Evolutionary conservation across 2,329 filamentous ascomycete species (phyloP).

Genomic region (Daldinia sp.): DNA sequence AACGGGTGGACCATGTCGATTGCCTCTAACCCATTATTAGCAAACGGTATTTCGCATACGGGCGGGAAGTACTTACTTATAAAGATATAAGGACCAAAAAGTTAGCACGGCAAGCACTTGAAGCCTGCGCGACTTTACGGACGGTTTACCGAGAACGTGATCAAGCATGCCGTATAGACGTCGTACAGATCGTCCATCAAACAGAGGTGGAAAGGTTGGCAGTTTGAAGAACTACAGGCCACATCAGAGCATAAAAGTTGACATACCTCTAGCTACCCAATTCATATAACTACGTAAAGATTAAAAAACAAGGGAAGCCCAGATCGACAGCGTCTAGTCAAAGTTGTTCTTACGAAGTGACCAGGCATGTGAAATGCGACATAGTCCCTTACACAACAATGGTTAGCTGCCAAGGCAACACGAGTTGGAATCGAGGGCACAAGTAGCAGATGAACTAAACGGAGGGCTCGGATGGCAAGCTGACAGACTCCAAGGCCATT

Average conservation of each 20-base stretch:
- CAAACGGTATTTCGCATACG: conserved; percentile 27
- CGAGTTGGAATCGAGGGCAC: conserved; percentile 13
- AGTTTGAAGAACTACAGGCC: background rate
- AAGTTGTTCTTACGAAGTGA: conserved; percentile 21
- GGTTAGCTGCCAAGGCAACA: conserved; percentile 16
- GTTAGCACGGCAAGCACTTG: conserved; percentile 92
- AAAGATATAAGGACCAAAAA: conserved; percentile 90
- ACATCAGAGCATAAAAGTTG: conserved; percentile 20
- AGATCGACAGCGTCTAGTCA: conserved; percentile 8
- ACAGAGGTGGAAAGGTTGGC: conserved; percentile 1
- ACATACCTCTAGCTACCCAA: background rate
- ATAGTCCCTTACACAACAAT: conserved; percentile 10
- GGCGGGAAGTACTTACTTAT: conserved; percentile 65
- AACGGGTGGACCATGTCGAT: conserved; percentile 87
- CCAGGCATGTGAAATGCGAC: conserved; percentile 38
- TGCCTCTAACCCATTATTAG: conserved; percentile 68
- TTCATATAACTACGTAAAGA: background rate
- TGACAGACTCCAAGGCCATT: conserved; percentile 15
- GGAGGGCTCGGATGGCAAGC: conserved; percentile 35
- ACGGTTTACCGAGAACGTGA: conserved; percentile 91
- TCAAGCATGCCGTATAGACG: conserved; percentile 70
- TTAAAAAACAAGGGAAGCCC: background rate
- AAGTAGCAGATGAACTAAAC: background rate
- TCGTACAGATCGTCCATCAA: conserved; percentile 16
- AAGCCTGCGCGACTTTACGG: conserved; percentile 88